Evolutionary conservation across 768 basidiomycete species (phyloP).

Genomic region (Lactarius vividus): DNA sequence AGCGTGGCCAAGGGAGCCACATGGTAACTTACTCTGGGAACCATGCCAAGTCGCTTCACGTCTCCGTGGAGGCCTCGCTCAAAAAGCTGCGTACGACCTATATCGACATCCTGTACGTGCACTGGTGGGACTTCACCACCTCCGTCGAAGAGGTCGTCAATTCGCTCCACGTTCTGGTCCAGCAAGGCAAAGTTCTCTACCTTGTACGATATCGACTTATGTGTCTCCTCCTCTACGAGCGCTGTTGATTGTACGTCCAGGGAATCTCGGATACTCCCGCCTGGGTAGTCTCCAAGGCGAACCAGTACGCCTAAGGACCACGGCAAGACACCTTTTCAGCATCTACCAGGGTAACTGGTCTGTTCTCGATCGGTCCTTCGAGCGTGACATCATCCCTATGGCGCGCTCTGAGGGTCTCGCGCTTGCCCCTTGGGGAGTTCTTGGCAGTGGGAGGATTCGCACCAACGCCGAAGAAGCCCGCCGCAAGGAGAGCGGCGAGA

Average conservation of each 20-base stretch:
- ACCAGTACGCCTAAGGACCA: conserved; percentile 41
- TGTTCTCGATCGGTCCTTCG: conserved; percentile 38
- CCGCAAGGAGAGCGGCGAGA: conserved; percentile 34
- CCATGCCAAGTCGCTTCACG: conserved; percentile 40
- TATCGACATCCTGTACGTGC: conserved; percentile 47
- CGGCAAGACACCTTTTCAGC: conserved; percentile 39
- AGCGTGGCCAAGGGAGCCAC: conserved; percentile 28
- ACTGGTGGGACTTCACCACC: conserved; percentile 53
- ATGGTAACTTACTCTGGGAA: conserved; percentile 42
- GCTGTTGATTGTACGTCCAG: neutral
- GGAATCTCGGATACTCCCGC: conserved; percentile 35
- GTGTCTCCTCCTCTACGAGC: neutral
- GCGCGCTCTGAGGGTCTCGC: conserved; percentile 37
- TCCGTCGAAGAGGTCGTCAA: conserved; percentile 57
- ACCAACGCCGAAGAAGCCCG: conserved; percentile 39
- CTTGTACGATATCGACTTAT: conserved; percentile 23
- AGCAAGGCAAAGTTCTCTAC: conserved; percentile 46
- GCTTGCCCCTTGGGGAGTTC: conserved; percentile 43
- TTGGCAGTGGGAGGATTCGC: conserved; percentile 41
- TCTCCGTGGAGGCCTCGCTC: conserved; percentile 42
- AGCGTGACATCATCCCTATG: conserved; percentile 43
- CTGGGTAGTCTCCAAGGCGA: conserved; percentile 39
- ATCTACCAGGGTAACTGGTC: conserved; percentile 40
- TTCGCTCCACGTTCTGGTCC: conserved; percentile 49
- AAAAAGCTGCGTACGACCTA: conserved; percentile 47